A percentile compares a stretch with the other conserved stretches of the same genome.
Evolutionary conservation across 257 asterid genomes (phyloP).

Genomic region (Nicotiana undulata): DNA sequence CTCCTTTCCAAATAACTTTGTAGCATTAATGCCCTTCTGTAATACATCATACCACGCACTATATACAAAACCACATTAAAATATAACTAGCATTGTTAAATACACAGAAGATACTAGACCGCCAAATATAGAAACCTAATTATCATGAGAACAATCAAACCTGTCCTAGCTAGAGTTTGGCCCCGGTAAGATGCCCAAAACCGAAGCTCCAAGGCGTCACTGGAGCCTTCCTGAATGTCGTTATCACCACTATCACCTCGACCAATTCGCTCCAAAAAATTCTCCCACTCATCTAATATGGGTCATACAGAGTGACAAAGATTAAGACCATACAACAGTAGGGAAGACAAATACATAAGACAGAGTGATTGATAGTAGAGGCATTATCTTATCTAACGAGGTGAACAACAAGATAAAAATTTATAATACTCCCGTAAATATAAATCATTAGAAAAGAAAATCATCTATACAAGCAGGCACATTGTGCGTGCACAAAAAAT

Average conservation of each 20-base stretch:
- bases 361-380: not conserved
- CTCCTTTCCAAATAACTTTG: conserved; percentile 88
- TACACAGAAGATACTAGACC: conserved; percentile 1
- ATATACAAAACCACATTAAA: conserved; percentile 18
- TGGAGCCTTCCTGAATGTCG: conserved; percentile 75
- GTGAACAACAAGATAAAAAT: not conserved
- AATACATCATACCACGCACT: conserved; percentile 99
- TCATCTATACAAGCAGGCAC: not conserved
- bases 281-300: conserved; percentile 87
- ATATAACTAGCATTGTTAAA: not conserved
- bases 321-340: not conserved
- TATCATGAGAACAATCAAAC: conserved; percentile 20
- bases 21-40: conserved; percentile 94
- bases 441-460: not conserved
- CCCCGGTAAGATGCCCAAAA: conserved; percentile 99
- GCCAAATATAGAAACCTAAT: not conserved
- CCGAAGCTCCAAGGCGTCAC: conserved; percentile 79
- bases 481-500: not conserved
- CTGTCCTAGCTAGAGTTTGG: conserved; percentile 97
- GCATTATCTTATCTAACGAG: conserved; percentile 1
- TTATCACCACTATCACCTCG: conserved; percentile 54
- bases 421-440: not conserved
- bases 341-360: not conserved
- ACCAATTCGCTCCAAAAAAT: conserved; percentile 88
- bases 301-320: not conserved